Evolutionary conservation across 495 filamentous ascomycete genomes (phyloP).

Genomic region (Aspergillus carlsbadensis): DNA sequence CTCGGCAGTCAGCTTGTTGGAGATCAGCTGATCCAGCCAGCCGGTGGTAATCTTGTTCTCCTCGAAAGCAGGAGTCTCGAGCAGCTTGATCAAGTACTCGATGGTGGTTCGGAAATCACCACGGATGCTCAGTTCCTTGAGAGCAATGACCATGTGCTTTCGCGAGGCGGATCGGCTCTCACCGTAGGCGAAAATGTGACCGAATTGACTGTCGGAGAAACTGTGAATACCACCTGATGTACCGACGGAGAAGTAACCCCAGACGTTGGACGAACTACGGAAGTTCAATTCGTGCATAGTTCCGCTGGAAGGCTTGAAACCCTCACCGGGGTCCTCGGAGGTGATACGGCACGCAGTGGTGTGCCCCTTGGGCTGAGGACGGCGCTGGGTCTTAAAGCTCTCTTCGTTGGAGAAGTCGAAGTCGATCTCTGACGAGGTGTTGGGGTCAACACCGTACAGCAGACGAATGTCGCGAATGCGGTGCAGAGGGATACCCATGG

Average conservation of each 20-base stretch:
- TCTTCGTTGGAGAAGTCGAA: conserved; percentile 91
- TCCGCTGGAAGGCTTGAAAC: conserved; percentile 98
- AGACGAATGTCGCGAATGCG: conserved; percentile 94
- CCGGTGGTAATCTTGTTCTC: conserved; percentile 99
- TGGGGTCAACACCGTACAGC: conserved; percentile 93
- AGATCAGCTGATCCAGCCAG: conserved; percentile 98
- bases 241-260: conserved; percentile 99
- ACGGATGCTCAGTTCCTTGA: conserved; percentile 99
- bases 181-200: conserved; percentile 98
- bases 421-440: conserved; percentile 82
- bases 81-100: conserved; percentile 97
- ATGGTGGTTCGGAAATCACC: conserved; percentile 99
- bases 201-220: conserved; percentile 98
- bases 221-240: conserved; percentile 96
- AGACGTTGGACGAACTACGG: conserved; percentile 96
- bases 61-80: conserved; percentile 98
- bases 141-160: conserved; percentile 98
- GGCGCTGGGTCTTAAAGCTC: conserved; percentile 80
- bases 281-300: conserved; percentile 99
- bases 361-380: conserved; percentile 91
- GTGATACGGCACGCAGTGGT: conserved; percentile 99
- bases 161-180: conserved; percentile 93
- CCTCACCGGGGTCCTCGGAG: conserved; percentile 97
- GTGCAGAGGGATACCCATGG: conserved; percentile 97
- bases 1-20: conserved; percentile 96